phyloP scores from a whole-genome alignment of 2,329 filamentous ascomycete genomes.

The Ambrosiella cleistominuta region DNA sequence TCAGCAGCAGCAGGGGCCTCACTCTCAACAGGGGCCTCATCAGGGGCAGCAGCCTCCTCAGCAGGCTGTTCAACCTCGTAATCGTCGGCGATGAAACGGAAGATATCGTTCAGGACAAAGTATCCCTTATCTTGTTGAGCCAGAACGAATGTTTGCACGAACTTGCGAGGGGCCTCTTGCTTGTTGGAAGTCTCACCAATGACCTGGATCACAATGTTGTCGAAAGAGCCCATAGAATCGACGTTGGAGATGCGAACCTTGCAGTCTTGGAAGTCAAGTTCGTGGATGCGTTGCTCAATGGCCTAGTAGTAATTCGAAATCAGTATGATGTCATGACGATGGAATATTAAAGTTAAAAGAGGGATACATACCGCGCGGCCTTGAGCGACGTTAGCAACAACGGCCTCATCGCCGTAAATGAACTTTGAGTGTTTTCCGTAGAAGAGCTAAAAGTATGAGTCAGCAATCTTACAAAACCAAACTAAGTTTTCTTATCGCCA shows the following conservation, averaged over 20 bases:
- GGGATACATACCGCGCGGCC: slow-evolving; percentile 52
- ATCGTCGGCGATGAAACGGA: slow-evolving; percentile 81
- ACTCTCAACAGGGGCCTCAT: slow-evolving; percentile 15
- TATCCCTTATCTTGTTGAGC: slow-evolving; percentile 93
- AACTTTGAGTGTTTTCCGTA: slow-evolving; percentile 94
- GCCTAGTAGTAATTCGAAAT: slow-evolving; percentile 31
- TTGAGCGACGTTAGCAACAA: slow-evolving; percentile 69
- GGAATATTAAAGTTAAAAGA: slow-evolving; percentile 1
- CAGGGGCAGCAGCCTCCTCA: slow-evolving; percentile 20
- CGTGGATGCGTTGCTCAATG: slow-evolving; percentile 87
- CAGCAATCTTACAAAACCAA: background rate
- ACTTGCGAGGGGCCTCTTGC: slow-evolving; percentile 77
- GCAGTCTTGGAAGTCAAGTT: slow-evolving; percentile 87
- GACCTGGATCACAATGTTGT: slow-evolving; percentile 93
- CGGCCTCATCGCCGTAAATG: slow-evolving; percentile 79
- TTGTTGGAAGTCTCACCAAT: slow-evolving; percentile 98
- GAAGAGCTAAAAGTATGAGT: slow-evolving; percentile 44
- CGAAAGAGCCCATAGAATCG: slow-evolving; percentile 80
- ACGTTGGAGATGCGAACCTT: slow-evolving; percentile 98
- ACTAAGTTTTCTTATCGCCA: slow-evolving; percentile 12
- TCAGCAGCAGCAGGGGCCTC: slow-evolving; percentile 24
- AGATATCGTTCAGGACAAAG: slow-evolving; percentile 96
- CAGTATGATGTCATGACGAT: background rate
- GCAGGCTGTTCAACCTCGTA: slow-evolving; percentile 32
- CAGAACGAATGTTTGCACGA: slow-evolving; percentile 93